Conservation (phyloP, 2,329 filamentous ascomycete genomes). For the Hymenoscyphus repandus region DNA sequence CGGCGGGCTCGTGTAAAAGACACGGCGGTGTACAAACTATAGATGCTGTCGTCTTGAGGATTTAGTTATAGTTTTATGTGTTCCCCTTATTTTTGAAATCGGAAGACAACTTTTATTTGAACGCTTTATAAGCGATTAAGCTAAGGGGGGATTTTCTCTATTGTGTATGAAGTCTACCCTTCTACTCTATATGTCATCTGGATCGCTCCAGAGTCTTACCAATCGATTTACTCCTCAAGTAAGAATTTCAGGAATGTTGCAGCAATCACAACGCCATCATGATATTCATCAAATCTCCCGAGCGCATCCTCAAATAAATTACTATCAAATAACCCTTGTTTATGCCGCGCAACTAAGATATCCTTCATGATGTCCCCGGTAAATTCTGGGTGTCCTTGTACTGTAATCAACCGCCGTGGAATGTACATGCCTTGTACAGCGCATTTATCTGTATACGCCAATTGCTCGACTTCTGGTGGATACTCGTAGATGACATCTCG, state of each 20-base stretch:
- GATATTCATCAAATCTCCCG: constrained; percentile 56
- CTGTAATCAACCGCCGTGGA: constrained; percentile 60
- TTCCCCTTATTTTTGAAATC: too few species aligned
- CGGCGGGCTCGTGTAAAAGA: too few species aligned
- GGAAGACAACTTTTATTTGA: too few species aligned
- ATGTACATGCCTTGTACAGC: constrained; percentile 75
- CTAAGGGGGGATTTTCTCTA: too few species aligned
- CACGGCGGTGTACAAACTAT: too few species aligned
- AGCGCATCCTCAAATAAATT: constrained; percentile 65
- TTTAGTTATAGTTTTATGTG: too few species aligned
- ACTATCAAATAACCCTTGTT: constrained; percentile 63
- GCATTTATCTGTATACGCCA: constrained; percentile 64
- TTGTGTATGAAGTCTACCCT: too few species aligned
- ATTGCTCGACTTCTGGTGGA: constrained; percentile 53
- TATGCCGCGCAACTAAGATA: constrained; percentile 59
- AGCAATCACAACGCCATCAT: constrained; percentile 76
- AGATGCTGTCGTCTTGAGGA: too few species aligned
- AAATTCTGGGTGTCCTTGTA: constrained; percentile 88
- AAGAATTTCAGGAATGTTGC: constrained; percentile 74
- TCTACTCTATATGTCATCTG: too few species aligned
- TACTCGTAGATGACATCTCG: constrained; percentile 66
- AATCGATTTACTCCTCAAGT: constrained; percentile 41
- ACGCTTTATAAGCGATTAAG: too few species aligned
- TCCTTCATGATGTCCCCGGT: constrained; percentile 65
- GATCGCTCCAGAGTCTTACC: background rate